Percentiles rank a stretch among this genome's conserved stretches.
phyloP scores from a whole-genome alignment of 441 rosid genomes.

The Cnidoscolus chayamansa region DNA sequence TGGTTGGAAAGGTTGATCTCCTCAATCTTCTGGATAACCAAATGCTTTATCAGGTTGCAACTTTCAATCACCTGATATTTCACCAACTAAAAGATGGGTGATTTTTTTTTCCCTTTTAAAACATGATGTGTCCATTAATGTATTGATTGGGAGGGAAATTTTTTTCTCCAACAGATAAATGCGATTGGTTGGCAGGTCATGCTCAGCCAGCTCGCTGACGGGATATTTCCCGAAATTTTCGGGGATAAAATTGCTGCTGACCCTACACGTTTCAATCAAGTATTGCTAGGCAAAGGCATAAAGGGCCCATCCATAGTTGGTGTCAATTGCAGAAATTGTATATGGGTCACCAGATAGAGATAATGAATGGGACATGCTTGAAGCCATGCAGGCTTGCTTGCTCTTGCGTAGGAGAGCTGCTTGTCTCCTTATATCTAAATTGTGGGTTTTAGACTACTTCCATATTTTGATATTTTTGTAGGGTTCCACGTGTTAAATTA shows the following conservation, averaged over 20 bases:
- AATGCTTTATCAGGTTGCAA: constrained; percentile 5
- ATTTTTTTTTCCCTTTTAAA: background rate
- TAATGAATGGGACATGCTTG: constrained; percentile 27
- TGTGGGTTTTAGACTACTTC: constrained; percentile 3
- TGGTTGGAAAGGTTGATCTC: constrained; percentile 2
- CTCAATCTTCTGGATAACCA: constrained; percentile 9
- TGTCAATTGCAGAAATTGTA: constrained; percentile 13
- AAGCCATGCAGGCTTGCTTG: constrained; percentile 20
- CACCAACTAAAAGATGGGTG: constrained; percentile 8
- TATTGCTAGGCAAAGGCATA: background rate
- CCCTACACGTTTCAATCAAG: background rate
- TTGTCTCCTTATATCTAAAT: constrained; percentile 2
- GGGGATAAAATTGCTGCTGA: constrained; percentile 10
- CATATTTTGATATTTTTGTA: background rate
- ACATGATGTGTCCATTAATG: too few species aligned
- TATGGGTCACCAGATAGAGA: constrained; percentile 15
- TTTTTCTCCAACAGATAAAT: background rate
- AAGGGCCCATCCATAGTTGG: constrained; percentile 14
- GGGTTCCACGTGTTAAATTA: background rate
- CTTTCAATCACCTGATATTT: constrained; percentile 13
- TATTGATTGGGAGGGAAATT: too few species aligned
- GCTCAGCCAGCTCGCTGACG: constrained; percentile 13
- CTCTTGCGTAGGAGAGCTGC: constrained; percentile 1
- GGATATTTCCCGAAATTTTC: constrained; percentile 20
- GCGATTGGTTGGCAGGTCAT: constrained; percentile 23